Conservation (phyloP, 2,329 filamentous ascomycete genomes). For the Microascus cirrosus region DNA sequence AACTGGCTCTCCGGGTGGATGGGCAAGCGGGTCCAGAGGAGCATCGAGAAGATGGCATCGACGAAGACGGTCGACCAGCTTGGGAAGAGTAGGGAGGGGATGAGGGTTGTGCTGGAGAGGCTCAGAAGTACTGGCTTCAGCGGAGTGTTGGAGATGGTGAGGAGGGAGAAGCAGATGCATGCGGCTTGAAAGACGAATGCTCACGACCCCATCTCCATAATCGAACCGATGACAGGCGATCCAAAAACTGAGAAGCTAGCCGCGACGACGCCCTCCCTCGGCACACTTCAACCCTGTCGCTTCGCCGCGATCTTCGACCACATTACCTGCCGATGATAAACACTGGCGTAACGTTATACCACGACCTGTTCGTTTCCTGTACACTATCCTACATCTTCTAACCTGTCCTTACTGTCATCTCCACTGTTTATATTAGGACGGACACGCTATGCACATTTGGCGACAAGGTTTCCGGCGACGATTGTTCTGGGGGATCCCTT, state of each 20-base stretch:
- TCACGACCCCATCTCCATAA: neutral
- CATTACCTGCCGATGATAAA: too few species aligned
- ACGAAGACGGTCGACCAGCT: slow-evolving; percentile 68
- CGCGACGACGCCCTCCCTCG: neutral
- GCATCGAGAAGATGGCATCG: slow-evolving; percentile 68
- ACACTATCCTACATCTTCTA: neutral
- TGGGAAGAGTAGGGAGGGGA: slow-evolving; percentile 71
- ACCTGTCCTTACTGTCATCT: neutral
- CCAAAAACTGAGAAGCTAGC: neutral
- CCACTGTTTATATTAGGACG: neutral
- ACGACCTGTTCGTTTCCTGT: neutral
- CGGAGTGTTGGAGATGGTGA: slow-evolving; percentile 44
- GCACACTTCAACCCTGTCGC: neutral
- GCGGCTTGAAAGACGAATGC: neutral
- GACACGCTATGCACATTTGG: neutral
- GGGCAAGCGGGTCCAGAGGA: slow-evolving; percentile 58
- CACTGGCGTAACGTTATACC: neutral
- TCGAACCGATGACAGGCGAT: neutral
- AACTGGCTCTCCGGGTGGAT: slow-evolving; percentile 42
- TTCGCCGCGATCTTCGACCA: neutral
- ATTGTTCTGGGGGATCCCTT: neutral
- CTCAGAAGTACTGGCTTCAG: slow-evolving; percentile 47
- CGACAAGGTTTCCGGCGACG: neutral
- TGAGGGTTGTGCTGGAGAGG: slow-evolving; percentile 70
- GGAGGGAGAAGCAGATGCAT: slow-evolving; percentile 19